Conservation (phyloP, 2,329 filamentous ascomycete genomes). For the Sporothrix variecibatus region DNA sequence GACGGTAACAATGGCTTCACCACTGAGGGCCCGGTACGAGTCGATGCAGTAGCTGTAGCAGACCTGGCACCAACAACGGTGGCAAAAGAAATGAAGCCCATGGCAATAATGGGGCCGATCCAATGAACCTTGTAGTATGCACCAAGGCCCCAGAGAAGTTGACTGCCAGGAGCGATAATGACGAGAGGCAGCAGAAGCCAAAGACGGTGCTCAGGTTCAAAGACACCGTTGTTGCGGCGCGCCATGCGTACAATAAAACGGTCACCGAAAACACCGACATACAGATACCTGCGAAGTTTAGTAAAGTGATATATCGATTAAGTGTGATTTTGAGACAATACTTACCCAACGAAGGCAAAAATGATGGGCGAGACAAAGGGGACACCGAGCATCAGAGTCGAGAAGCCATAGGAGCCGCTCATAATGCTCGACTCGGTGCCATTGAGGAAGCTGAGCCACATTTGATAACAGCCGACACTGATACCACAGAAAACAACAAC, state of each 20-base stretch:
- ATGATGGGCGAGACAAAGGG: background rate
- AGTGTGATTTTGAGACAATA: too few species aligned
- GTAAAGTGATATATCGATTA: too few species aligned
- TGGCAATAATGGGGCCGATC: background rate
- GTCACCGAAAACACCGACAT: background rate
- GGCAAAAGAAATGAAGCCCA: slow-evolving; percentile 6
- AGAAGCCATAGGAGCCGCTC: background rate
- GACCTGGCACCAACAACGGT: background rate
- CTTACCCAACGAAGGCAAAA: background rate
- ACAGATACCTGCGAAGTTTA: background rate
- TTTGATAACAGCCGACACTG: background rate
- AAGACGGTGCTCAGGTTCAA: background rate
- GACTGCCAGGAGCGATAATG: background rate
- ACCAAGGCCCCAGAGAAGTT: background rate
- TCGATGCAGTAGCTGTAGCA: slow-evolving; percentile 6
- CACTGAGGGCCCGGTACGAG: background rate
- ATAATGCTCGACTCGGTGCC: slow-evolving; percentile 2
- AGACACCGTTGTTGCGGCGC: background rate
- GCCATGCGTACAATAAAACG: background rate
- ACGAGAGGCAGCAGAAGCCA: background rate
- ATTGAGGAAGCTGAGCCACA: background rate
- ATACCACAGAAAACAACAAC: background rate
- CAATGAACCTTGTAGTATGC: slow-evolving; percentile 6
- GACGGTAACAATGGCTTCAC: background rate
- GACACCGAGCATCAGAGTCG: background rate